Conservation (phyloP, 192 early-diverging fungal genomes). For the Backusella mclennaniae region DNA sequence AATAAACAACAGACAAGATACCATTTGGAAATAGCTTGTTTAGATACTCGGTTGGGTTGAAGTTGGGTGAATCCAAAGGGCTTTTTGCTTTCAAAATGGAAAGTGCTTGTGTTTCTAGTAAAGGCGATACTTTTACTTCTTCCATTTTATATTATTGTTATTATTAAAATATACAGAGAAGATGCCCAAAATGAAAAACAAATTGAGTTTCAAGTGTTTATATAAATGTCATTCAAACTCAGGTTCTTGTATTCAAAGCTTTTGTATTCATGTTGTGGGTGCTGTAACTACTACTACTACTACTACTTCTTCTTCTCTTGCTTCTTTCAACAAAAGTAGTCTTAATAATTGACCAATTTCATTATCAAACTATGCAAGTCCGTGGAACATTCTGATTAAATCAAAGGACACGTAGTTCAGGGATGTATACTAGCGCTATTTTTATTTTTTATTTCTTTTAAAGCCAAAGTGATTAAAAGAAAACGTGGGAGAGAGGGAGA, state of each 20-base stretch:
- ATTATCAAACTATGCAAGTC: too few species aligned
- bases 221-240: not conserved
- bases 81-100: constrained; percentile 55
- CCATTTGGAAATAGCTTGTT: constrained; percentile 80
- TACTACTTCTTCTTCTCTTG: too few species aligned
- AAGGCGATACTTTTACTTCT: constrained; percentile 45
- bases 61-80: constrained; percentile 66
- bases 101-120: constrained; percentile 57
- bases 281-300: too few species aligned
- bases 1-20: constrained; percentile 23
- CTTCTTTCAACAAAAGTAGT: too few species aligned
- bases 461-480: too few species aligned
- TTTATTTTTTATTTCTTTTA: too few species aligned
- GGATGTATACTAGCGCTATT: too few species aligned
- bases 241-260: not conserved
- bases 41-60: constrained; percentile 75
- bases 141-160: constrained; percentile 14
- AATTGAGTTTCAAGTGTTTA: not conserved
- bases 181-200: not conserved
- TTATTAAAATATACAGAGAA: not conserved
- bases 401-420: too few species aligned
- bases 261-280: too few species aligned
- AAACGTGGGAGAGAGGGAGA: too few species aligned
- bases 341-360: too few species aligned
- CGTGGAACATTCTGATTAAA: too few species aligned